Percentiles rank a stretch among this genome's conserved stretches.
These are phyloP conservation scores for Ulmus americana DNA, from an alignment of 331 rosid genomes.

Conservation along the genomic window DNA sequence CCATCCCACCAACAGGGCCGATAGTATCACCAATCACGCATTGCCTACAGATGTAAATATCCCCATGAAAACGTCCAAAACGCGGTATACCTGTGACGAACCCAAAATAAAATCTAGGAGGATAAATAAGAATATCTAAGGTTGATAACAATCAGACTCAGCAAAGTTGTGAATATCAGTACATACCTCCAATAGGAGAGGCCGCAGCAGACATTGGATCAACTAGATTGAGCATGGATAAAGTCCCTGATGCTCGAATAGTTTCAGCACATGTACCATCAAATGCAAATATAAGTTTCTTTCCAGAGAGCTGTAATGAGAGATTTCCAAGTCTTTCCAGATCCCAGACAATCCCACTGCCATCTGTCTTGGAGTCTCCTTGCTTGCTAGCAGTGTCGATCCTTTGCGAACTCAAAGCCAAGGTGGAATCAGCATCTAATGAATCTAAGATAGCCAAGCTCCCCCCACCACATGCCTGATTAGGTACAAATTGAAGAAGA, in stretches of 20 bases:
- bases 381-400: slow-evolving; percentile 58
- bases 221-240: slow-evolving; percentile 90
- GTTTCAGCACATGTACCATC: slow-evolving; percentile 87
- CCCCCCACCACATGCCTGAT: slow-evolving; percentile 98
- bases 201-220: slow-evolving; percentile 99
- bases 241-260: slow-evolving; percentile 62
- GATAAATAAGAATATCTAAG: background rate
- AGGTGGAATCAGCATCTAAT: slow-evolving; percentile 65
- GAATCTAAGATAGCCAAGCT: slow-evolving; percentile 97
- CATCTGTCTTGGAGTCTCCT: slow-evolving; percentile 77
- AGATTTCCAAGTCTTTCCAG: slow-evolving; percentile 90
- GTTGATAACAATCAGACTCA: background rate
- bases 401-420: slow-evolving; percentile 67
- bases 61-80: slow-evolving; percentile 94
- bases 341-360: slow-evolving; percentile 99
- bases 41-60: slow-evolving; percentile 72
- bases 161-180: slow-evolving; percentile 25
- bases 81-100: slow-evolving; percentile 86
- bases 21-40: slow-evolving; percentile 82
- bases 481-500: slow-evolving; percentile 91
- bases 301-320: slow-evolving; percentile 91
- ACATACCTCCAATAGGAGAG: slow-evolving; percentile 98
- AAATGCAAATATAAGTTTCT: slow-evolving; percentile 93
- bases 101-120: background rate
- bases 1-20: slow-evolving; percentile 85